Evolutionary conservation across 805 yeast species (phyloP), one percentile per base, ranked within the genome.

Genomic region (Ogataea zsoltii): DNA sequence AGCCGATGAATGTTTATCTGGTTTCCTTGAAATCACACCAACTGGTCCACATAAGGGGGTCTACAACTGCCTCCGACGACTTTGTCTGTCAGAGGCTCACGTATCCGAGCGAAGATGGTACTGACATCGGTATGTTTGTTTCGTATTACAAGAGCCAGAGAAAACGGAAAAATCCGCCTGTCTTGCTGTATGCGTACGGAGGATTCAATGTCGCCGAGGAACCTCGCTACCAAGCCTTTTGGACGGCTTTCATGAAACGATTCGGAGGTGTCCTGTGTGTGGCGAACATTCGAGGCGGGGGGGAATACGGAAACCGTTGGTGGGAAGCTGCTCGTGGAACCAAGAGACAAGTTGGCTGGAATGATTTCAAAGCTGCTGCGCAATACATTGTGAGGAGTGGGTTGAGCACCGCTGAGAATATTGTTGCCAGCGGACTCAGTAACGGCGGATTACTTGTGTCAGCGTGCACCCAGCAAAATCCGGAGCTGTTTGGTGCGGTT

Each of bases 241-340:
- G 47, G 47, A n/a, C 30, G 5, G 38, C 43, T 3, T 44, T 44
- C 26, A 38, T 44, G 43, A 28, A 29, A 17, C 18, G 38, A 2
- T 29, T 42, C 15, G 47, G 47, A 2, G 47, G 47, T 2, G 43
- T 44, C 10, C 30, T 44, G 25, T 44, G 47, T 29, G 47, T 44
- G 4, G 47, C 42, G 10, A 44, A 44, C 19, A 44, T 44, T 16
- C 23, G 47, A 2, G 47, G 47, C 11, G 47, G 47, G 5, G 47
- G 47, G 2, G 47, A 44, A 16, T 38, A 44, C 21, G 47, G 47
- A 13, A 19, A 28, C 26, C 28, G 26, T 9, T 44, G 47, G 47
- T 44, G 47, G 47, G 38, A 38, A 10, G 43, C 43, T 12, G 47
- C 47, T 11, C 47, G 47, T 4, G 47, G 43, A 3, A 34, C 42